Conservation (phyloP, 768 basidiomycete species). For the Naganishia randhawae region DNA sequence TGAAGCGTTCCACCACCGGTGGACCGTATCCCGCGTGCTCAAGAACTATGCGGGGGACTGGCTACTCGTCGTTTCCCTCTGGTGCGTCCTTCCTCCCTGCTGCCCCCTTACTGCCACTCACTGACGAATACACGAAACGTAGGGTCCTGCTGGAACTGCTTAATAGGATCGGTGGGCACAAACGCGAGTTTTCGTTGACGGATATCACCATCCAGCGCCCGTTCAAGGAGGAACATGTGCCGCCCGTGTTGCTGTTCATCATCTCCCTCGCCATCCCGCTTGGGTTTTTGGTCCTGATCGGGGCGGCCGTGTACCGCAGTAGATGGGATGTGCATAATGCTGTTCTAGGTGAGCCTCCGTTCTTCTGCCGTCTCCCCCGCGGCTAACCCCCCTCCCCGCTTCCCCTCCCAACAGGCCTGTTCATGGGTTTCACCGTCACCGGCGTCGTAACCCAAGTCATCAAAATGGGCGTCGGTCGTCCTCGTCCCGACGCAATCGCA, state of each 20-base stretch:
- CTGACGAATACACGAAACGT: neutral
- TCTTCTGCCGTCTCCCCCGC: conserved; percentile 17
- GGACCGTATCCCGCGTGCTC: conserved; percentile 36
- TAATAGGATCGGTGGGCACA: conserved; percentile 41
- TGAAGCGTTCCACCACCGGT: conserved; percentile 17
- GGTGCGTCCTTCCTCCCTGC: conserved; percentile 35
- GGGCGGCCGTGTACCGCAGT: conserved; percentile 67
- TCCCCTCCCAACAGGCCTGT: conserved; percentile 53
- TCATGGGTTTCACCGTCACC: conserved; percentile 70
- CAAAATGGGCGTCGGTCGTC: conserved; percentile 75
- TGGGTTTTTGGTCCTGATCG: conserved; percentile 65
- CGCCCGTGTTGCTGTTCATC: conserved; percentile 44
- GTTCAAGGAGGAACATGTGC: conserved; percentile 44
- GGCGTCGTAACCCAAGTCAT: conserved; percentile 77
- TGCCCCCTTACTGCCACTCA: neutral
- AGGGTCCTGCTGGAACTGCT: conserved; percentile 44
- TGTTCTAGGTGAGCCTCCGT: conserved; percentile 37
- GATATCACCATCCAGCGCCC: conserved; percentile 49
- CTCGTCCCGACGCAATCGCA: conserved; percentile 73
- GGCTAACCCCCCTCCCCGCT: conserved; percentile 28
- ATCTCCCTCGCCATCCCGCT: conserved; percentile 65
- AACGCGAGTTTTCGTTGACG: conserved; percentile 47
- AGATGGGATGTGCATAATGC: conserved; percentile 86
- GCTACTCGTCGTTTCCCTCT: conserved; percentile 41
- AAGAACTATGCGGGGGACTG: conserved; percentile 45